Conservation (phyloP, 2,329 filamentous ascomycete genomes). For the Calonectria montana region DNA sequence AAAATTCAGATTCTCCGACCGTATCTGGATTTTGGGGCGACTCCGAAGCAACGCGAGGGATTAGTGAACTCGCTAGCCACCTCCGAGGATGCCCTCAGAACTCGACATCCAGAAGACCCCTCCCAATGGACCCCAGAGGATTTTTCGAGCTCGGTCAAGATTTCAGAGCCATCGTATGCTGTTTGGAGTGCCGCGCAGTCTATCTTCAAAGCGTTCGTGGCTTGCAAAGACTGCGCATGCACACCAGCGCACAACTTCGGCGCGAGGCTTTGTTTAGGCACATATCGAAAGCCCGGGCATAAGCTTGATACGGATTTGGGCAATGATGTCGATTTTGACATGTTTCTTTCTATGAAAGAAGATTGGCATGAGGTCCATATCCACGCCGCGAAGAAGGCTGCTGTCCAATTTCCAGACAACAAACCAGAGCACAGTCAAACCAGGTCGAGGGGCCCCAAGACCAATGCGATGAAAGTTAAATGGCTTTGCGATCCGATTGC, state of each 20-base stretch:
- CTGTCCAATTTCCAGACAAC: neutral
- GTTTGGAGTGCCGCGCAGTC: conserved; percentile 20
- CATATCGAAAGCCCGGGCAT: conserved; percentile 10
- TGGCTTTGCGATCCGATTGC: conserved; percentile 13
- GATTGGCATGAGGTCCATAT: conserved; percentile 15
- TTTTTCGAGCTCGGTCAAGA: neutral
- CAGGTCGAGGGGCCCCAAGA: neutral
- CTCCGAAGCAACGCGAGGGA: neutral
- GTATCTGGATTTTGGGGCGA: conserved; percentile 4
- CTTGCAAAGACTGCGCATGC: conserved; percentile 15
- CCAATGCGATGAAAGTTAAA: conserved; percentile 4
- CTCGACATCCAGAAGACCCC: conserved; percentile 12
- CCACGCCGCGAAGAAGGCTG: neutral
- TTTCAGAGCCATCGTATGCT: conserved; percentile 16
- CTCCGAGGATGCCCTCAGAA: conserved; percentile 9
- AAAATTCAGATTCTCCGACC: neutral
- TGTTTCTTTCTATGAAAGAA: conserved; percentile 18
- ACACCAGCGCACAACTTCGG: conserved; percentile 3
- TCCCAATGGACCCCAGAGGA: conserved; percentile 10
- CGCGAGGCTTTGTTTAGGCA: conserved; percentile 14
- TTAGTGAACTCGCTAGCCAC: neutral
- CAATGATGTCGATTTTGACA: conserved; percentile 16
- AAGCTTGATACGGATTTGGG: neutral
- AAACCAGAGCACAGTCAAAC: neutral
- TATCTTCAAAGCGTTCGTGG: conserved; percentile 13